These are phyloP conservation scores for Rubia balearica DNA, from an alignment of 305 asterid genomes.

Conservation along the genomic window DNA sequence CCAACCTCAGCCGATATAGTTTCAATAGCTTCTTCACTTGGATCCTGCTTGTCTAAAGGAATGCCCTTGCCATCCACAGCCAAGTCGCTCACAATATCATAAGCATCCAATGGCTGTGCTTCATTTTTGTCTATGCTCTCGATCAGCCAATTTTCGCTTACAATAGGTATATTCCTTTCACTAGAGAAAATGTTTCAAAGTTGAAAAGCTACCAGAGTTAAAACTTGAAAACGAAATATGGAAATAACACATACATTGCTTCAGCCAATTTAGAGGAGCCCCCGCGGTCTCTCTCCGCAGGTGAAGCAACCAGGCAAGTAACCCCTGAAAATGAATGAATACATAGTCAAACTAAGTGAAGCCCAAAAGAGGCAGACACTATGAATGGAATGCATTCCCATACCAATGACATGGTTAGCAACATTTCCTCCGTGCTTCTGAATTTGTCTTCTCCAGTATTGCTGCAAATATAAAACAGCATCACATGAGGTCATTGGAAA, in stretches of 20 bases:
- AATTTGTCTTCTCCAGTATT: slow-evolving; percentile 70
- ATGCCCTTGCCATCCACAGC: slow-evolving; percentile 49
- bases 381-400: neutral
- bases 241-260: slow-evolving; percentile 48
- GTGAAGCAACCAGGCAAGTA: slow-evolving; percentile 58
- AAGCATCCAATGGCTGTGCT: slow-evolving; percentile 46
- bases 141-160: slow-evolving; percentile 69
- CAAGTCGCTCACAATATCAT: slow-evolving; percentile 57
- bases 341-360: neutral
- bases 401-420: slow-evolving; percentile 60
- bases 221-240: neutral
- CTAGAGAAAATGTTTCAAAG: slow-evolving; percentile 23
- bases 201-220: neutral
- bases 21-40: slow-evolving; percentile 57
- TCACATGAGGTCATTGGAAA: neutral
- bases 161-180: slow-evolving; percentile 61
- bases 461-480: slow-evolving; percentile 31
- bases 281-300: slow-evolving; percentile 74
- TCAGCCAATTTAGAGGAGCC: slow-evolving; percentile 73
- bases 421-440: slow-evolving; percentile 79
- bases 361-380: too few species aligned
- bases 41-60: slow-evolving; percentile 53
- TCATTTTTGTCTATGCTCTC: slow-evolving; percentile 57
- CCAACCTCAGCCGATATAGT: slow-evolving; percentile 63
- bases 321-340: slow-evolving; percentile 38